Evolutionary conservation across 768 basidiomycete genomes (phyloP), one percentile per base, ranked within the genome.

Genomic region (Zangia roseola): DNA sequence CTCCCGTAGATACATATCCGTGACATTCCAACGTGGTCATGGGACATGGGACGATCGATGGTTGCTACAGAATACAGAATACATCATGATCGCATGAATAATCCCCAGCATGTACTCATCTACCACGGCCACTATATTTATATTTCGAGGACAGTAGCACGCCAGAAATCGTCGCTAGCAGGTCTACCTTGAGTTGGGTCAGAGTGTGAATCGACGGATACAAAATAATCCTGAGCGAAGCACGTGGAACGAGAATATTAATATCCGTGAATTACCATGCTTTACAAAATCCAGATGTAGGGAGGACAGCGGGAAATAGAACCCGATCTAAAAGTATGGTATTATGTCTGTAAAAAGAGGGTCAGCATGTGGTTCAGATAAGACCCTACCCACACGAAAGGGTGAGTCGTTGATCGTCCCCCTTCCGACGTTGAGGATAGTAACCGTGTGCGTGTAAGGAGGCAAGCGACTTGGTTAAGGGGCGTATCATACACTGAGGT

Each of bases 121-220:
- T n/a, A n/a, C n/a, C n/a, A n/a, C n/a, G 81, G 74, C 37, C 68
- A 69, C 78, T 76, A 81, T 82, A 85, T 1, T 71, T 65, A 55
- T 76, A 82, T 8, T 70, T 56, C 10, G 69, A 51, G 1, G 79
- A 73, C 5, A 85, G 72, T 16, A 83, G 59, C 0, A 77, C 76
- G 0, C 83, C 82, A 17, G n/a, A 6, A 30, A 30, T 30, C 14
- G 30, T 6, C 12, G 75, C 71, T n/a, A 34, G 83, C 71, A 1
- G 83, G 83, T 0, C 78, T 75, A 5, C 79, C 80, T 76, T 45
- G 28, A 28, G 28, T 28, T 28, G 12, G 28, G 13, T 28, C 6
- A 28, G 10, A 10, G 10, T 12, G 10, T 19, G 12, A 6, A 17
- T 2, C 2, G 6, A 2, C 28, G 3, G 28, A 28, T 10, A 28